These are phyloP conservation scores for Solanum chaucha DNA, from an alignment of 257 asterid species.

Conservation along the genomic window DNA sequence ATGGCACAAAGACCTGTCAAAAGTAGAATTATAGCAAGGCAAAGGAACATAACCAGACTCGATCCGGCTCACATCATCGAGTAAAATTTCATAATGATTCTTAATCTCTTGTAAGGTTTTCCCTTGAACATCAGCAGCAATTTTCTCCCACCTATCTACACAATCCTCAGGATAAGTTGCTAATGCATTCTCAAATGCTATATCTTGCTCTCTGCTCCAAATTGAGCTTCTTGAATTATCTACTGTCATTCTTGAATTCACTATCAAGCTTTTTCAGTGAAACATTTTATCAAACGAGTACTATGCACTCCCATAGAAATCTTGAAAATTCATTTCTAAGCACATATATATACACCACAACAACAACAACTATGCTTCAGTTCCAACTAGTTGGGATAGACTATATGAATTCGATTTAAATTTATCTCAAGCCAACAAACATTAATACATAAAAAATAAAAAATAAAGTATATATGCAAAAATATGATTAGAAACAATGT, in stretches of 20 bases:
- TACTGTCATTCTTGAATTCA: constrained; percentile 36
- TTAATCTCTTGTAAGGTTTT: constrained; percentile 63
- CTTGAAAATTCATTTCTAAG: neutral
- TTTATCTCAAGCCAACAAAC: neutral
- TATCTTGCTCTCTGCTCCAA: constrained; percentile 86
- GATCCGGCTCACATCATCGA: constrained; percentile 62
- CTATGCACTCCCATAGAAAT: neutral
- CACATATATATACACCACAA: neutral
- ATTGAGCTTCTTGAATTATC: constrained; percentile 49
- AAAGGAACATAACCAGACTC: constrained; percentile 64
- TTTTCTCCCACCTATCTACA: constrained; percentile 69
- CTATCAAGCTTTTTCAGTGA: constrained; percentile 1
- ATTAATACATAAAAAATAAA: neutral
- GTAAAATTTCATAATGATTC: constrained; percentile 61
- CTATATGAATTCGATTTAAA: neutral
- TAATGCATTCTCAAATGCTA: constrained; percentile 65
- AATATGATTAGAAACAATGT: constrained; percentile 13
- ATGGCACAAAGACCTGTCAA: constrained; percentile 40
- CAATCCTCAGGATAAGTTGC: constrained; percentile 55
- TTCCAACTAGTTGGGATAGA: neutral
- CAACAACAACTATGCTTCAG: neutral
- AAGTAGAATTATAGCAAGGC: constrained; percentile 47
- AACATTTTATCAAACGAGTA: neutral
- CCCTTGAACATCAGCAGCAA: constrained; percentile 68
- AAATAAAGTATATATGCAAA: neutral